Evolutionary conservation across 2,329 filamentous ascomycete species (phyloP), one percentile per base, ranked within the genome.

Genomic region (Penicillium aurantiogriseum): DNA sequence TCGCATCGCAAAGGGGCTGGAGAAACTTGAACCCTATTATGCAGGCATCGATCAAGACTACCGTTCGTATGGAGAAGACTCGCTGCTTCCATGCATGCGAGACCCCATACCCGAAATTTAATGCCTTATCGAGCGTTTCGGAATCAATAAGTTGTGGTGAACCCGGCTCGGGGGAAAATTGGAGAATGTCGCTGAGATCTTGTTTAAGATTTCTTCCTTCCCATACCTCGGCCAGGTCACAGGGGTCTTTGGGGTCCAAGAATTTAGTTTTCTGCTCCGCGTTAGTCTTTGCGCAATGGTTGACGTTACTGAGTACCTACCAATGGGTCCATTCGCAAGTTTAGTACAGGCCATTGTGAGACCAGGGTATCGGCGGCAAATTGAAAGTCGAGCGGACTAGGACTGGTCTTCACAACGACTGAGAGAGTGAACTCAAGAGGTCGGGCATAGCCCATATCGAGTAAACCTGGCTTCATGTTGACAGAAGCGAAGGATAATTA

Each of bases 1-100:
- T 57, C 10, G 50, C 55, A 31, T 57, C 50, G 10, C 55, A 57
- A n/a, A 57, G 50, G 6, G 55, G 38, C 10, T 57, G 55, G 2
- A 57, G 15, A n/a, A 57, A 57, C 23, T 31, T 48, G 44, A 57
- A 57, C 3, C 55, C 44, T n/a, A 57, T 57, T 25, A 57, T 44
- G 27, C 55, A 54, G 7, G 55, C 29, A 35, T 57, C 55, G 23
- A 23, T 43, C 43, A 57, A 44, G 38, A 54, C 54, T 11, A 57
- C 23, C 1, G 55, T 57, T 38, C 55, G 50, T 21, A 57, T 38
- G 2, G 50, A 42, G 23, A 57, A 57, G 15, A 57, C 55, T 15
- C 55, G 55, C 36, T 57, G 55, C 21, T 44, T 54, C 50, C 43
- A 54, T 38, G 43, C 43, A 19, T 57, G 29, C 23, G 7, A 5